Evolutionary conservation across 768 basidiomycete species (phyloP).

Genomic region (Mycena capillaripes): DNA sequence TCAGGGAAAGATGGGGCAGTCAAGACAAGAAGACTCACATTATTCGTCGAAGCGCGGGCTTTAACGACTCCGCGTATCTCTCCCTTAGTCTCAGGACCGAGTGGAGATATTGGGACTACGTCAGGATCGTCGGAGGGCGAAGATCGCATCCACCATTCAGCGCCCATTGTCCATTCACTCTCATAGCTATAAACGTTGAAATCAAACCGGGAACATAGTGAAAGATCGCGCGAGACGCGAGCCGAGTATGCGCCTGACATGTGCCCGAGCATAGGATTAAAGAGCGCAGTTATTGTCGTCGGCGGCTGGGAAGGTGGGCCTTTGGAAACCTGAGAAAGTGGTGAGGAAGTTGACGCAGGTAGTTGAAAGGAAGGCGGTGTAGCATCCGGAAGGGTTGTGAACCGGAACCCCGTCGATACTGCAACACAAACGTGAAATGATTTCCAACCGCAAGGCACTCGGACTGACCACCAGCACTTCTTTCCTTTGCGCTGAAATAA

Average conservation of each 20-base stretch:
- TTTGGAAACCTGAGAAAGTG: slow-evolving; percentile 50
- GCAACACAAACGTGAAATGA: slow-evolving; percentile 6
- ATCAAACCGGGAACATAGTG: slow-evolving; percentile 91
- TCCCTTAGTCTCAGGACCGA: slow-evolving; percentile 38
- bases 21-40: slow-evolving; percentile 63
- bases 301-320: slow-evolving; percentile 79
- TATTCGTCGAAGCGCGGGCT: slow-evolving; percentile 89
- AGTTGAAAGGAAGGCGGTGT: slow-evolving; percentile 76
- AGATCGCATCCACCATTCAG: slow-evolving; percentile 95
- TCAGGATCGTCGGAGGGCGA: slow-evolving; percentile 48
- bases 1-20: slow-evolving; percentile 8
- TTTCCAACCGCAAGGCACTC: neutral
- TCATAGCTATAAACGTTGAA: slow-evolving; percentile 98
- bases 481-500: slow-evolving; percentile 94
- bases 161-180: slow-evolving; percentile 95
- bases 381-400: slow-evolving; percentile 90
- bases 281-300: slow-evolving; percentile 93
- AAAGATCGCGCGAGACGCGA: slow-evolving; percentile 86
- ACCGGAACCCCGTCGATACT: slow-evolving; percentile 96
- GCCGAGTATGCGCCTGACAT: slow-evolving; percentile 93
- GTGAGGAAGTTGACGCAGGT: slow-evolving; percentile 52
- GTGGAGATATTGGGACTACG: slow-evolving; percentile 26
- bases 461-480: slow-evolving; percentile 89
- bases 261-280: slow-evolving; percentile 97
- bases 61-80: slow-evolving; percentile 89